Evolutionary conservation across 2,329 filamentous ascomycete species (phyloP).

Genomic region (Rhynchosporium agropyri): DNA sequence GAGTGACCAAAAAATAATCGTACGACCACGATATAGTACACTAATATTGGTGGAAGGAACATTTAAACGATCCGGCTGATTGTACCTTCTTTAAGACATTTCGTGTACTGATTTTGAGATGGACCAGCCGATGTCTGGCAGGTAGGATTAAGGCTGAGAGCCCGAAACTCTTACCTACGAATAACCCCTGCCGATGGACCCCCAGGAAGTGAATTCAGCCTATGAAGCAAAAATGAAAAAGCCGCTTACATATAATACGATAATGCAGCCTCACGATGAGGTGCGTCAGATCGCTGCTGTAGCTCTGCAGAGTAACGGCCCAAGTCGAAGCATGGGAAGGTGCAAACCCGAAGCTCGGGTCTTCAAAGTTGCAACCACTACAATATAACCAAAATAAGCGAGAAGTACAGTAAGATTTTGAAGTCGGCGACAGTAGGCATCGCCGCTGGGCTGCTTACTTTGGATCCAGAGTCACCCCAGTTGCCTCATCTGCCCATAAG

Average conservation of each 20-base stretch:
- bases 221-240: slow-evolving; percentile 18
- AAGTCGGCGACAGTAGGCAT: slow-evolving; percentile 4
- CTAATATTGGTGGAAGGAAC: slow-evolving; percentile 10
- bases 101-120: neutral
- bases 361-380: neutral
- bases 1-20: slow-evolving; percentile 6
- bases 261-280: slow-evolving; percentile 1
- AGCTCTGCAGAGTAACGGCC: neutral
- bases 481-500: too few species aligned
- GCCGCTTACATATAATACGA: slow-evolving; percentile 22
- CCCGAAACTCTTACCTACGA: slow-evolving; percentile 3
- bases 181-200: neutral
- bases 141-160: slow-evolving; percentile 18
- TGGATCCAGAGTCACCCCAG: neutral
- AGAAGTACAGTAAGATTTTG: neutral
- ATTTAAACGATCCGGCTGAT: neutral
- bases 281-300: neutral
- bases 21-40: neutral
- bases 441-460: slow-evolving; percentile 2
- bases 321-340: too few species aligned
- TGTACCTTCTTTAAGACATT: slow-evolving; percentile 5
- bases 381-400: neutral
- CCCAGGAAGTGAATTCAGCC: slow-evolving; percentile 14
- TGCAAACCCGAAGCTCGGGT: neutral
- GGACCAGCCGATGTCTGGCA: neutral